Evolutionary conservation across 1,139 yeast species (phyloP).

Genomic region (Saccharomyces hybrid): DNA sequence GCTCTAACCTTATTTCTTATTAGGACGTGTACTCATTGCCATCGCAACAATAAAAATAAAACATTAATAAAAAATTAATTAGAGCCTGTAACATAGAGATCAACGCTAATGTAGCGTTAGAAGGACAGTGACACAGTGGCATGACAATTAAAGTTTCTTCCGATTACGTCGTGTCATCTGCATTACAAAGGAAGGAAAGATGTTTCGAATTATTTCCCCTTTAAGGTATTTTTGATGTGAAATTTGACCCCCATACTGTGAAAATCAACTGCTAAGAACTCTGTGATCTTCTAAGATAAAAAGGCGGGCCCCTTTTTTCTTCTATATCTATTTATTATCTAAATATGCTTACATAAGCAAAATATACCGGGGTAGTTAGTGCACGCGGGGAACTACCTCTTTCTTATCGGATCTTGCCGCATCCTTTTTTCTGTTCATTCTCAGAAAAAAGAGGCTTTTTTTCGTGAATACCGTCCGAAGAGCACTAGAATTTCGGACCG

Average conservation of each 20-base stretch:
- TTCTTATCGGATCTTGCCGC: neutral
- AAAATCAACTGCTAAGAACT: neutral
- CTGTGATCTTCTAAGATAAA: neutral
- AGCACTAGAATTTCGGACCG: neutral
- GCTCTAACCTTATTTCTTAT: neutral
- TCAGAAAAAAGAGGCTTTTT: neutral
- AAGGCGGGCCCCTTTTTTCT: neutral
- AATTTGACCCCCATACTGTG: neutral
- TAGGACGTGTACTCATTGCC: neutral
- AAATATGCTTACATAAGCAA: neutral
- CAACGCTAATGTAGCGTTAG: neutral
- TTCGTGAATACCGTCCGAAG: neutral
- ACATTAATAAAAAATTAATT: neutral
- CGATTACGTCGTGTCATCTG: neutral
- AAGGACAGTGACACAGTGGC: neutral
- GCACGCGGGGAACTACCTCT: neutral
- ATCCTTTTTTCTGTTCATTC: neutral
- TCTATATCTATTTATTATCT: neutral
- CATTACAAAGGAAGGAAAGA: neutral
- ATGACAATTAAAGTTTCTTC: neutral
- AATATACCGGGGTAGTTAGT: neutral
- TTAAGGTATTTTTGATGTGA: neutral
- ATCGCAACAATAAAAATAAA: neutral
- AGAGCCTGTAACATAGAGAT: neutral
- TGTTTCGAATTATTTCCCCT: neutral